Conservation (phyloP, 148 eudicot genomes). For the Chenopodium suecicum region DNA sequence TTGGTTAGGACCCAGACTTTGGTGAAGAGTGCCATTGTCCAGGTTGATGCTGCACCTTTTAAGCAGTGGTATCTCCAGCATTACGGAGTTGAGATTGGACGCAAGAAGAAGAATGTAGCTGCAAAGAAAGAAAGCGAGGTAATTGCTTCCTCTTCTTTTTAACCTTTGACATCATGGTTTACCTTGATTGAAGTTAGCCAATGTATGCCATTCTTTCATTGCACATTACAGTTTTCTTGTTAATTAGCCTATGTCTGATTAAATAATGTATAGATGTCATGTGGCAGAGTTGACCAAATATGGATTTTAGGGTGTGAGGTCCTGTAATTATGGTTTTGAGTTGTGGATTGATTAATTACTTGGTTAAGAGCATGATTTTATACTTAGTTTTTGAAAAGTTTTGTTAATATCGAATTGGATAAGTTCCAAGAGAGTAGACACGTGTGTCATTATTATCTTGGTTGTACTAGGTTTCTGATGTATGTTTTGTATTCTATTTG, state of each 20-base stretch:
- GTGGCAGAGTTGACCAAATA: too few species aligned
- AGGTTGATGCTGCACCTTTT: conserved; percentile 89
- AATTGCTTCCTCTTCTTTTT: background rate
- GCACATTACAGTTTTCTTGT: background rate
- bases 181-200: background rate
- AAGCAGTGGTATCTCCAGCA: conserved; percentile 86
- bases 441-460: background rate
- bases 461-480: background rate
- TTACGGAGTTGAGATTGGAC: conserved; percentile 79
- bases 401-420: background rate
- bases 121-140: conserved; percentile 84
- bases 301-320: too few species aligned
- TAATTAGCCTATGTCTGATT: background rate
- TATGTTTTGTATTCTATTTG: background rate
- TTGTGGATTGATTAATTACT: too few species aligned
- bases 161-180: background rate
- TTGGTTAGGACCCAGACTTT: conserved; percentile 85
- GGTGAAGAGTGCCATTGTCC: conserved; percentile 83
- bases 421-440: background rate
- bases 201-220: background rate
- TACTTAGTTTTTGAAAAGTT: background rate
- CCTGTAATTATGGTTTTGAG: too few species aligned
- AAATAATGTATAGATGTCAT: too few species aligned
- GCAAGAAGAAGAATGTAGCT: conserved; percentile 65
- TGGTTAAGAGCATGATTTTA: background rate